Evolutionary conservation across 148 eudicot genomes (phyloP), one percentile per base, ranked within the genome.

Genomic region (Talinum fruticosum): DNA sequence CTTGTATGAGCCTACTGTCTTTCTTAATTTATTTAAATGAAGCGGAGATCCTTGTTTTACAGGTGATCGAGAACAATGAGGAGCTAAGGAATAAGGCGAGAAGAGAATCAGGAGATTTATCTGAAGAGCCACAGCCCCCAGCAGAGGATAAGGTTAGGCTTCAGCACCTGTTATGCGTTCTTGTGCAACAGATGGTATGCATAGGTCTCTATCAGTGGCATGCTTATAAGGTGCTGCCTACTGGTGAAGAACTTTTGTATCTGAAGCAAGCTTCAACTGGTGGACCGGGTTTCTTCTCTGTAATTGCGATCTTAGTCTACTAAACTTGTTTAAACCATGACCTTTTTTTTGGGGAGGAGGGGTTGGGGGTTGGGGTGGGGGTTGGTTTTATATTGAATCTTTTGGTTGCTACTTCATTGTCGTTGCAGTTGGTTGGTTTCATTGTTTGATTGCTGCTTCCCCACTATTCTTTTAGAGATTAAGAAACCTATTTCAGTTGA

Each of bases 61-160:
- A 96, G 99, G 82, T 91, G 38, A 82, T 85, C 37, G 95, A 91
- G 80, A 87, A 84, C 76, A 90, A 89, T 73, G 99, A 96, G 79
- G 93, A 89, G 71, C 26, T 62, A 16, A 62, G 18, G 30, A 85
- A 77, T 80, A 93, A 87, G 85, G 83, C 93, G 49, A 89, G 88
- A 86, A 83, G 85, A 81, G 97, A 91, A 23, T 79, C 81, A 59
- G 32, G 70, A 35, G 84, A 82, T 51, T 81, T 74, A 69, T 75
- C 84, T 74, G 90, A 80, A 78, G 95, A 88, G 81, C 87, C 90
- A 10, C 80, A 45, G 30, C 74, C 85, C 51, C 87, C 84, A 10
- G 86, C 53, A 10, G 86, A 76, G 75, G 98, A 96, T 83, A 96
- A 88, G 99, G 99, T 96, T 33, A 75, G 86, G 79, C 72, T 87